Conservation (phyloP, 169 alveolate genomes). For the Toxoplasma gondii region DNA sequence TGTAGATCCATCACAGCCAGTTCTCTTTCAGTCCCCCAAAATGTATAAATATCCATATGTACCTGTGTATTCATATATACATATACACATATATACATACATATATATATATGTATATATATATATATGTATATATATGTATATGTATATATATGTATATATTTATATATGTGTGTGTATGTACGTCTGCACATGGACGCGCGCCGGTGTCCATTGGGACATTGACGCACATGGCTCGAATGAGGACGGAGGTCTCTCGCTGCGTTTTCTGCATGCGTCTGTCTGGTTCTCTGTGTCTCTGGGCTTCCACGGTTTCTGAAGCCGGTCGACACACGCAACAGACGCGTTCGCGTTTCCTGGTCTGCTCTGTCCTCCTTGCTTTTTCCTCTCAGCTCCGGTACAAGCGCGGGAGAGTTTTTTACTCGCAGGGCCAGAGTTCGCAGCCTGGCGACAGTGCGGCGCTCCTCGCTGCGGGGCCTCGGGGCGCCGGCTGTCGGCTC, state of each 20-base stretch:
- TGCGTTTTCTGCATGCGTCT: neutral
- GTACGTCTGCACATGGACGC: too few species aligned
- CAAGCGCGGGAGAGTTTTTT: slow-evolving; percentile 41
- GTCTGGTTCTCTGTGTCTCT: neutral
- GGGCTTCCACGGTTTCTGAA: too few species aligned
- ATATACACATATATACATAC: neutral
- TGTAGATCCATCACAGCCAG: too few species aligned
- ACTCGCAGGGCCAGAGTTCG: neutral
- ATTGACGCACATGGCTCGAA: too few species aligned
- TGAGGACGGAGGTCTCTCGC: too few species aligned
- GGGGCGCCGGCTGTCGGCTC: neutral
- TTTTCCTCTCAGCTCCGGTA: slow-evolving; percentile 14
- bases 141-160: neutral
- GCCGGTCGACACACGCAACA: too few species aligned
- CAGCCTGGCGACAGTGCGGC: neutral
- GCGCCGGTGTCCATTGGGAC: too few species aligned
- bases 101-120: neutral
- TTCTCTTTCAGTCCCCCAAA: too few species aligned
- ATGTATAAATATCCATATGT: neutral
- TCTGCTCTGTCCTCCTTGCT: neutral
- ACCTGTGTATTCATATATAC: neutral
- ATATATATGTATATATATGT: neutral
- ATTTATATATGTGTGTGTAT: too few species aligned
- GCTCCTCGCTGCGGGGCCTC: neutral
- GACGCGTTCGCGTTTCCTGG: too few species aligned